Evolutionary conservation across 1,284 basidiomycete genomes (phyloP).

Genomic region (Rhizoctonia solani): DNA sequence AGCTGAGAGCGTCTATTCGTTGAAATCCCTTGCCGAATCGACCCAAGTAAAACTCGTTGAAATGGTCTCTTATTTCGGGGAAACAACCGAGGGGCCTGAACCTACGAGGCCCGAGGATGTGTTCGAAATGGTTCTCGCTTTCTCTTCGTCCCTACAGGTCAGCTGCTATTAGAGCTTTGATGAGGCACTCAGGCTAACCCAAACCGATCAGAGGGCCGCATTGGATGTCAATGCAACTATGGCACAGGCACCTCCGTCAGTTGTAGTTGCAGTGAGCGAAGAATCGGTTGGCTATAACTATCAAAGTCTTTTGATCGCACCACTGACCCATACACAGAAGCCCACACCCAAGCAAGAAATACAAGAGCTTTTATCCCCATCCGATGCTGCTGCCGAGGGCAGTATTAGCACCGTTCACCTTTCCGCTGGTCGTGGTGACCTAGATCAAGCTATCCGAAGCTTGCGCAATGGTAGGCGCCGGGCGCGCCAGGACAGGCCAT

Average conservation of each 20-base stretch:
- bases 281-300: conserved; percentile 1
- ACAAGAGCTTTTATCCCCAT: conserved; percentile 40
- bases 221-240: conserved; percentile 67
- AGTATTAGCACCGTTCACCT: conserved; percentile 41
- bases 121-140: conserved; percentile 72
- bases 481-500: conserved; percentile 54
- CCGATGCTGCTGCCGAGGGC: conserved; percentile 45
- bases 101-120: conserved; percentile 76
- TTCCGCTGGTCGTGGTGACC: conserved; percentile 71
- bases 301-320: not conserved
- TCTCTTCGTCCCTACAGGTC: conserved; percentile 73
- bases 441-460: conserved; percentile 81
- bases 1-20: conserved; percentile 58
- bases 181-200: conserved; percentile 16
- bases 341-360: conserved; percentile 32
- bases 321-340: not conserved
- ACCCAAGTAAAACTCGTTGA: conserved; percentile 64
- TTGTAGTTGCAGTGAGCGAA: not conserved
- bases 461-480: conserved; percentile 68
- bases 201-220: conserved; percentile 65
- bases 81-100: conserved; percentile 57
- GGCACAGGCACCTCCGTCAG: conserved; percentile 35
- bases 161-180: conserved; percentile 35
- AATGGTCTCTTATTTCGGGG: conserved; percentile 73
- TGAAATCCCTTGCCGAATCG: conserved; percentile 62